Evolutionary conservation across 2,329 filamentous ascomycete species (phyloP).

Genomic region (Biscogniauxia marginata): DNA sequence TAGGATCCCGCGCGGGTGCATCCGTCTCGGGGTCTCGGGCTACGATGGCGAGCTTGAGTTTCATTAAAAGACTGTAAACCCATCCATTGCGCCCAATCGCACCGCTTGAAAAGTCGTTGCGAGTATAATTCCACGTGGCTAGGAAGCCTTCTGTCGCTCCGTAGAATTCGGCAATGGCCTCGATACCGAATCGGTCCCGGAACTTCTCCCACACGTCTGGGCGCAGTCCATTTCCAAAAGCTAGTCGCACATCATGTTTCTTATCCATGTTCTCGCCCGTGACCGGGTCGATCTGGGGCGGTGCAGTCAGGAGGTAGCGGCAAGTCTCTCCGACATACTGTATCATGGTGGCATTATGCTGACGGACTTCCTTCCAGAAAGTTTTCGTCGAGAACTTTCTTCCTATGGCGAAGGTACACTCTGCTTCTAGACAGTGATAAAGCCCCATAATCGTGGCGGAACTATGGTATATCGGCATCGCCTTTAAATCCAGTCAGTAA

Average conservation of each 20-base stretch:
- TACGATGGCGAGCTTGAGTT: slow-evolving; percentile 55
- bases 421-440: slow-evolving; percentile 55
- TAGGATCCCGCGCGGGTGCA: slow-evolving; percentile 62
- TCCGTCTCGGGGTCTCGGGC: slow-evolving; percentile 71
- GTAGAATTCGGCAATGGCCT: slow-evolving; percentile 77
- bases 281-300: slow-evolving; percentile 57
- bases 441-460: slow-evolving; percentile 73
- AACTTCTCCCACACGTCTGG: slow-evolving; percentile 85
- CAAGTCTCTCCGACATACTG: slow-evolving; percentile 90
- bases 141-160: slow-evolving; percentile 71
- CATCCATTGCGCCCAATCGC: slow-evolving; percentile 73
- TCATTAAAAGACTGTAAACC: slow-evolving; percentile 56
- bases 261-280: slow-evolving; percentile 70
- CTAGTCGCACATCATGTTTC: slow-evolving; percentile 69
- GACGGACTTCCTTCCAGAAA: slow-evolving; percentile 77
- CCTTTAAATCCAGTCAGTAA: slow-evolving; percentile 42
- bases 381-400: slow-evolving; percentile 74
- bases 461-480: slow-evolving; percentile 88
- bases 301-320: slow-evolving; percentile 72
- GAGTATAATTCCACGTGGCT: slow-evolving; percentile 69
- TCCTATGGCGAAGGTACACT: slow-evolving; percentile 68
- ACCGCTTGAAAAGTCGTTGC: slow-evolving; percentile 71
- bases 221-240: slow-evolving; percentile 81
- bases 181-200: slow-evolving; percentile 76
- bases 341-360: slow-evolving; percentile 68